Base-by-base conservation (phyloP, 2,329 filamentous ascomycete species). In the Arthrobotrys sinensis region DNA sequence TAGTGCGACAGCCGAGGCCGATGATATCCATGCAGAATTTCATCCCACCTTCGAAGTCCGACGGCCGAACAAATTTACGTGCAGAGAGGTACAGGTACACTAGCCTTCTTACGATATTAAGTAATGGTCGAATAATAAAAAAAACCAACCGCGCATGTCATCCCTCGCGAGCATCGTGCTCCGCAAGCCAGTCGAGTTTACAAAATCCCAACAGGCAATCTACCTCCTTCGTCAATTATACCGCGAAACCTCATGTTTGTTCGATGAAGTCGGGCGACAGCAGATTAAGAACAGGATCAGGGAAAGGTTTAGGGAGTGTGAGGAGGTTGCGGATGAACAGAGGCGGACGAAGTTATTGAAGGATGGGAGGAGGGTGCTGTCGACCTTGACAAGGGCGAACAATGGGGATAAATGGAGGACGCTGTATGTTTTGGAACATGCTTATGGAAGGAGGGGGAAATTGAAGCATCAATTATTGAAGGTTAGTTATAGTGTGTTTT, bases 201-300 rank as follows among this genome's bases (percentile, higher is more conserved):
- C 66, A 21, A 71, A 77, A 48, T 55, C 66, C 14, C 73, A 77
- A 21, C 66, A 79, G 38, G 76, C 76, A 4, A 50, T 67, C 7
- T 38, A 40, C 32, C 53, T 79, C 14, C 76, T 79, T 11, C 65
- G 76, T 5, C 14, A 34, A 5, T 67, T 79, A 21, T 79, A 79
- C 50, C 81, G 81, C 32, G 80, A 82, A 50, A 69, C 79, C 24
- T 78, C 79, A 40, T 80, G 80, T 68, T 80, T 81, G 32, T 81
- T 81, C 67, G 81, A 82, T 68, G 79, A 81, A 48, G 67, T 80
- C 34, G 80, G 79, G 38, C 80, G 81, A 10, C 67, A 32, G 32
- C 77, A 79, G 32, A 77, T 81, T 45, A 64, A 68, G 32, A 67
- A 55, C 6, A 66, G 80, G 57, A 81, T 82, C 63, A 65, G 60